Evolutionary conservation across 352 stramenopile genomes (phyloP).

Genomic region (Pythium apleroticum): DNA sequence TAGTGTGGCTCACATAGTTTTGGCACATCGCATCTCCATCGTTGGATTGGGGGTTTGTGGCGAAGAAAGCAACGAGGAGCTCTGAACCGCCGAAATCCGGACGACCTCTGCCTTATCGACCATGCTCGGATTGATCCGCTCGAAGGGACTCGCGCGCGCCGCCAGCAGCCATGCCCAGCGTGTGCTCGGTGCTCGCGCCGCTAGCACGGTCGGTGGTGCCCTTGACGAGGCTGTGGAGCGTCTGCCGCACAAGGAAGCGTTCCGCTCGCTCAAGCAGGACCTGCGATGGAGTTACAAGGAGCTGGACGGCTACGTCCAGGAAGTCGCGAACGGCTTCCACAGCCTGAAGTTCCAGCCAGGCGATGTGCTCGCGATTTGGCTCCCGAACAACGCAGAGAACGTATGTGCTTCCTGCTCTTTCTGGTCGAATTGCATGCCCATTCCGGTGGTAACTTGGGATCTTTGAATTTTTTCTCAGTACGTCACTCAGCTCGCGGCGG

Average conservation of each 20-base stretch:
- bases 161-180: slow-evolving; percentile 25
- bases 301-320: slow-evolving; percentile 68
- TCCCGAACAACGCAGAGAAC: slow-evolving; percentile 83
- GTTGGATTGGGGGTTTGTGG: slow-evolving; percentile 38
- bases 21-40: slow-evolving; percentile 11
- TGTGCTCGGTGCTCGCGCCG: slow-evolving; percentile 38
- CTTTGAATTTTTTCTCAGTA: slow-evolving; percentile 30
- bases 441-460: slow-evolving; percentile 8
- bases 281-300: slow-evolving; percentile 87
- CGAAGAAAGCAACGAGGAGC: slow-evolving; percentile 30
- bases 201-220: slow-evolving; percentile 63
- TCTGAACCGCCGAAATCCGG: slow-evolving; percentile 29
- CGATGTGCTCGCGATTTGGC: slow-evolving; percentile 82
- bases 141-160: slow-evolving; percentile 47
- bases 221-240: slow-evolving; percentile 75
- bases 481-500: slow-evolving; percentile 81
- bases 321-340: slow-evolving; percentile 77
- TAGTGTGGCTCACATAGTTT: slow-evolving; percentile 26
- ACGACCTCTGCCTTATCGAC: slow-evolving; percentile 2
- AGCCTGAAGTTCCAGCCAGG: slow-evolving; percentile 68
- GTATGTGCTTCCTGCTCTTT: slow-evolving; percentile 27
- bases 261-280: slow-evolving; percentile 83
- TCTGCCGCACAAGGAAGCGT: slow-evolving; percentile 85
- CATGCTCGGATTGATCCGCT: slow-evolving; percentile 72
- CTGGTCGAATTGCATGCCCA: not conserved